These are phyloP conservation scores for Alternaria solani DNA, from an alignment of 2,329 filamentous ascomycete species.

Conservation along the genomic window DNA sequence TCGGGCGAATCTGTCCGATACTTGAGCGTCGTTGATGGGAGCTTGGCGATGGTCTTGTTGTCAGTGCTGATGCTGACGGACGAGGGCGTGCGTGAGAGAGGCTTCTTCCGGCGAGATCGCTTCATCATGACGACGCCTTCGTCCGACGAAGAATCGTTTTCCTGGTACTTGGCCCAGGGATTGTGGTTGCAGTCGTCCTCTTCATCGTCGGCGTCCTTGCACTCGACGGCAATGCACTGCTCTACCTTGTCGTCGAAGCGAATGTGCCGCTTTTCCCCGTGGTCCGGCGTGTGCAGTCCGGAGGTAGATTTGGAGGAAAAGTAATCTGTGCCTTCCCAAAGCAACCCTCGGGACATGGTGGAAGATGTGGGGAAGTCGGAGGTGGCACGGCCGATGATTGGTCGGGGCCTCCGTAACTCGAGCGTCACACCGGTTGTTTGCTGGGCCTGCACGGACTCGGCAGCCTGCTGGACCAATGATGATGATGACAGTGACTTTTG, in stretches of 20 bases:
- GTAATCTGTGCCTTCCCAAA: conserved; percentile 69
- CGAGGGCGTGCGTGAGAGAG: conserved; percentile 64
- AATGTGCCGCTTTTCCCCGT: conserved; percentile 79
- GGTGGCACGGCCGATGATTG: conserved; percentile 66
- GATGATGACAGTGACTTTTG: conserved; percentile 88
- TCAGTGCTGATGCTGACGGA: conserved; percentile 66
- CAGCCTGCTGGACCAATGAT: conserved; percentile 87
- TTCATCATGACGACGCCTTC: conserved; percentile 87
- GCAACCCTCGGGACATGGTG: conserved; percentile 68
- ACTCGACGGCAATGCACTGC: conserved; percentile 93
- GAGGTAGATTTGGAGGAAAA: conserved; percentile 75
- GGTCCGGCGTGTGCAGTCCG: conserved; percentile 69
- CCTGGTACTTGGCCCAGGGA: conserved; percentile 49
- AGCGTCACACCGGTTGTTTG: conserved; percentile 65
- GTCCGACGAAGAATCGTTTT: conserved; percentile 68
- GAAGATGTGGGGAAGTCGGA: conserved; percentile 75
- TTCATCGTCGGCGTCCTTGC: conserved; percentile 80
- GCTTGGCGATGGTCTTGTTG: conserved; percentile 85
- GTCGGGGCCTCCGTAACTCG: conserved; percentile 60
- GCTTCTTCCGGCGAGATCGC: conserved; percentile 58
- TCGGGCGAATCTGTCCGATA: conserved; percentile 81
- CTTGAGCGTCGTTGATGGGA: conserved; percentile 88
- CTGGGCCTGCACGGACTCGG: conserved; percentile 84
- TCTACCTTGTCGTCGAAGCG: conserved; percentile 96
- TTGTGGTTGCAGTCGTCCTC: conserved; percentile 55